Evolutionary conservation across 805 yeast species (phyloP).

Genomic region (Hanseniaspora taiwanica): DNA sequence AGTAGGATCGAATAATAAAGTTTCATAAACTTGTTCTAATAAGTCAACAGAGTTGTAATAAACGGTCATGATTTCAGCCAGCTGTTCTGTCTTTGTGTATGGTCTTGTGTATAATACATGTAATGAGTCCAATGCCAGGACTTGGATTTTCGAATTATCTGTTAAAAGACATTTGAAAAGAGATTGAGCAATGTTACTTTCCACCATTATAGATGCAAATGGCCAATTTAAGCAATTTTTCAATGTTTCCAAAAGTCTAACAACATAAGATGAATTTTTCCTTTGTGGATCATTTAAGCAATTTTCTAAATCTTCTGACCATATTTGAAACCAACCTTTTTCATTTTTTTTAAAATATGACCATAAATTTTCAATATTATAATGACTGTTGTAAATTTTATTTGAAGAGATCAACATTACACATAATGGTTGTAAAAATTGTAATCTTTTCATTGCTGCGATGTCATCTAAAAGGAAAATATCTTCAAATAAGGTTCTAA

Average conservation of each 20-base stretch:
- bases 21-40: slow-evolving; percentile 49
- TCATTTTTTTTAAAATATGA: slow-evolving; percentile 40
- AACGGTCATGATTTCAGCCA: slow-evolving; percentile 63
- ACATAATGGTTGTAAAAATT: slow-evolving; percentile 68
- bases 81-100: slow-evolving; percentile 53
- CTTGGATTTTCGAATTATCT: slow-evolving; percentile 54
- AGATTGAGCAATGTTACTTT: slow-evolving; percentile 50
- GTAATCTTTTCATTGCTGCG: slow-evolving; percentile 65
- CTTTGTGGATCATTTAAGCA: slow-evolving; percentile 27
- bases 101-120: slow-evolving; percentile 78
- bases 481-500: slow-evolving; percentile 85
- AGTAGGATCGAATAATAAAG: slow-evolving; percentile 35
- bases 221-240: slow-evolving; percentile 91
- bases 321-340: slow-evolving; percentile 79
- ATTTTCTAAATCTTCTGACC: slow-evolving; percentile 38
- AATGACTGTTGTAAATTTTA: slow-evolving; percentile 45
- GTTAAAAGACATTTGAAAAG: slow-evolving; percentile 47
- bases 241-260: slow-evolving; percentile 64
- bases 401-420: slow-evolving; percentile 73
- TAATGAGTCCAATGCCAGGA: slow-evolving; percentile 79
- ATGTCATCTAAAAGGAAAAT: slow-evolving; percentile 86
- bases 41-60: slow-evolving; percentile 72
- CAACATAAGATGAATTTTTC: slow-evolving; percentile 36
- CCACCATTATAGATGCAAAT: slow-evolving; percentile 57
- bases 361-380: slow-evolving; percentile 39